Evolutionary conservation across 2,329 filamentous ascomycete species (phyloP).

Genomic region (Fusarium sp.): DNA sequence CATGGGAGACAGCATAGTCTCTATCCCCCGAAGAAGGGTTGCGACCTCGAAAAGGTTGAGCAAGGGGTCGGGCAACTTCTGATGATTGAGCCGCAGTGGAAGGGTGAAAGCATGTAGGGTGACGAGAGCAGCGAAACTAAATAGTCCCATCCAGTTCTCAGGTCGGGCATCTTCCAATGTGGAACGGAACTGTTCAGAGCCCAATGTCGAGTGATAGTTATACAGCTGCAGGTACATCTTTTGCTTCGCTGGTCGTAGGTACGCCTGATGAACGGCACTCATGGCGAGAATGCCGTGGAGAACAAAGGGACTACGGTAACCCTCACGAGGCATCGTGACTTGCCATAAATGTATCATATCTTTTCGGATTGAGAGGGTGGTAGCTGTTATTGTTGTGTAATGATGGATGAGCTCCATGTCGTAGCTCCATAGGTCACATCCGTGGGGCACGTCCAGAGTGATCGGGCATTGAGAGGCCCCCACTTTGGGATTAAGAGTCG

Average conservation of each 20-base stretch:
- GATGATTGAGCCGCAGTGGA: neutral
- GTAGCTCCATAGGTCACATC: neutral
- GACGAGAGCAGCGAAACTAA: neutral
- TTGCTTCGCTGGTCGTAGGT: neutral
- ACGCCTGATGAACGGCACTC: neutral
- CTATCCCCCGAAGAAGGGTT: neutral
- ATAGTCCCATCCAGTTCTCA: neutral
- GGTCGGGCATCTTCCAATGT: neutral
- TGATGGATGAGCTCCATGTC: neutral
- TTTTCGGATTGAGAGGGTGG: neutral
- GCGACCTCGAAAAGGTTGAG: neutral
- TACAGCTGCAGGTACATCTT: neutral
- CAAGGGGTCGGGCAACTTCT: neutral
- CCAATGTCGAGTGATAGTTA: neutral
- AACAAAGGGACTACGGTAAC: neutral
- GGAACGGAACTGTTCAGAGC: neutral
- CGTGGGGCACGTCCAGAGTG: neutral
- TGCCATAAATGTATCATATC: neutral
- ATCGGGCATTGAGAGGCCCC: neutral
- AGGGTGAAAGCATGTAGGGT: neutral
- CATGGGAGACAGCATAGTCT: neutral
- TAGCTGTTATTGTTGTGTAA: neutral
- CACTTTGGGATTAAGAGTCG: neutral
- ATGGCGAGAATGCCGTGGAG: neutral
- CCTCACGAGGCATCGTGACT: neutral